These are phyloP conservation scores for Hymenoscyphus fructigenus DNA, from an alignment of 2,329 filamentous ascomycete species.

Conservation along the genomic window DNA sequence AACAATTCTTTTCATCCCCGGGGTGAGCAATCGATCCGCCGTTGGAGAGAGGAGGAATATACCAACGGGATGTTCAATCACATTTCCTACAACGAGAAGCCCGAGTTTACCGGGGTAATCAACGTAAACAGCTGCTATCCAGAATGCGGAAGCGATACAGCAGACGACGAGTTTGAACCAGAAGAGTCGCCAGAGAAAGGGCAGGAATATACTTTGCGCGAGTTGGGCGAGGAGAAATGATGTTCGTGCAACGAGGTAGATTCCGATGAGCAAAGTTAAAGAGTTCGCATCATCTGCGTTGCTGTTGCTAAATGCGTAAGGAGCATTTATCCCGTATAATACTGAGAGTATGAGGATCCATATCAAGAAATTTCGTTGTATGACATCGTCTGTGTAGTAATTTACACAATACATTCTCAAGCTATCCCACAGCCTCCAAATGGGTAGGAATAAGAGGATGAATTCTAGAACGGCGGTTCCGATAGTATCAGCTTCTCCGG, in stretches of 20 bases:
- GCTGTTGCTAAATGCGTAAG: constrained; percentile 14
- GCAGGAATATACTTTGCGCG: constrained; percentile 15
- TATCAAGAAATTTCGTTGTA: constrained; percentile 21
- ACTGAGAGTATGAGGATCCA: constrained; percentile 25
- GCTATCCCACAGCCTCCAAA: constrained; percentile 24
- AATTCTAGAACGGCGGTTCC: constrained; percentile 19
- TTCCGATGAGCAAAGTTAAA: constrained; percentile 18
- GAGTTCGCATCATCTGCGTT: constrained; percentile 12
- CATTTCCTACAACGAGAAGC: constrained; percentile 20
- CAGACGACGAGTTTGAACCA: constrained; percentile 10
- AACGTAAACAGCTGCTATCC: constrained; percentile 21
- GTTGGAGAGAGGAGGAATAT: constrained; percentile 18
- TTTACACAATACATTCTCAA: constrained; percentile 18
- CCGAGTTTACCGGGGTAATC: constrained; percentile 15
- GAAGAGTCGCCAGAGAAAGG: constrained; percentile 17
- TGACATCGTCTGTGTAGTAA: constrained; percentile 22
- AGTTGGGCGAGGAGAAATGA: constrained; percentile 18
- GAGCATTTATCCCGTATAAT: constrained; percentile 24
- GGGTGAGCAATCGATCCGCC: constrained; percentile 13
- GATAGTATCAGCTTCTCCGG: constrained; percentile 6
- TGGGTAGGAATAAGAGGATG: constrained; percentile 22
- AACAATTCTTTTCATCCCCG: constrained; percentile 13
- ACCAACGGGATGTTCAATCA: constrained; percentile 19
- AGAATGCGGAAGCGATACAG: constrained; percentile 7
- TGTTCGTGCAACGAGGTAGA: constrained; percentile 17